phyloP scores from a whole-genome alignment of 192 early-diverging fungal species.

The Entrophospora sp. region DNA sequence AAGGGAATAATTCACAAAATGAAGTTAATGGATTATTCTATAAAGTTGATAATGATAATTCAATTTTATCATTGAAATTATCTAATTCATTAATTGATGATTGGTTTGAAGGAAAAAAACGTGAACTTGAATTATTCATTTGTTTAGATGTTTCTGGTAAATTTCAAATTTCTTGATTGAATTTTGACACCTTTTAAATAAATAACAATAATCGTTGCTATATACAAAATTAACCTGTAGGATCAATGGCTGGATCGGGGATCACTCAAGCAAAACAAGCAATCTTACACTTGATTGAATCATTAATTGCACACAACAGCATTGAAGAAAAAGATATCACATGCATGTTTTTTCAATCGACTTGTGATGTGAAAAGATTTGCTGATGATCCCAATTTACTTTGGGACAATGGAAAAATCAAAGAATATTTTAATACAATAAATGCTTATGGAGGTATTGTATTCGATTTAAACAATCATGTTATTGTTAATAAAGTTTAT shows the following conservation, averaged over 20 bases:
- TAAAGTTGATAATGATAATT: neutral
- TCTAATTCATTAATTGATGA: neutral
- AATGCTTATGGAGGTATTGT: constrained; percentile 26
- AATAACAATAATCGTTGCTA: neutral
- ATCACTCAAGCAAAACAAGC: constrained; percentile 28
- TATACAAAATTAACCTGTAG: neutral
- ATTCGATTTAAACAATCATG: neutral
- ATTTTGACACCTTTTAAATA: neutral
- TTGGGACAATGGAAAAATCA: constrained; percentile 17
- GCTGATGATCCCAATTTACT: constrained; percentile 2
- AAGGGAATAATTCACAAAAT: too few species aligned
- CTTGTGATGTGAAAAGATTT: constrained; percentile 22
- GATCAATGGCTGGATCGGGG: constrained; percentile 32
- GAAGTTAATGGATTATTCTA: neutral
- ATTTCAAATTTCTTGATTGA: neutral
- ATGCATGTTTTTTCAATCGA: constrained; percentile 22
- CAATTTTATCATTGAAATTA: neutral
- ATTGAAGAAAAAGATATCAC: constrained; percentile 21
- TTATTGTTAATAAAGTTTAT: neutral
- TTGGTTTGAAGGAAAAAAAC: constrained; percentile 7
- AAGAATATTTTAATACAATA: constrained; percentile 18
- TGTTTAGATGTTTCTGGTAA: constrained; percentile 17
- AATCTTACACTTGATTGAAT: constrained; percentile 23
- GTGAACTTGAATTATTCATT: constrained; percentile 4
- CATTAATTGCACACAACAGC: constrained; percentile 14